These are phyloP conservation scores for Cardiospermum halicacabum DNA, from an alignment of 345 rosid species.

Conservation along the genomic window DNA sequence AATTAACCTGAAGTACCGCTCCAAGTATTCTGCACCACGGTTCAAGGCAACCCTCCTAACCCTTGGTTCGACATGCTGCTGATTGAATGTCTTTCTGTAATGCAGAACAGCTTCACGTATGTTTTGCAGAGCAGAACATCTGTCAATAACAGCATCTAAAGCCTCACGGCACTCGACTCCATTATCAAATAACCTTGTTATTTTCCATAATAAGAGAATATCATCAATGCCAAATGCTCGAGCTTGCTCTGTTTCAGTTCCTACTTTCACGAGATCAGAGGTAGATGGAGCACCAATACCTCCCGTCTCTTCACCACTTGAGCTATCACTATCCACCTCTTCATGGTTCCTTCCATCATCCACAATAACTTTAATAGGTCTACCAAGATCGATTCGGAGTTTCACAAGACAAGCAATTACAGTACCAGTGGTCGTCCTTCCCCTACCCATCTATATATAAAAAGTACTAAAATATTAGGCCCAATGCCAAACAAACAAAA, in stretches of 20 bases:
- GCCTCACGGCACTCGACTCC: slow-evolving; percentile 93
- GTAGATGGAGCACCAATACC: slow-evolving; percentile 34
- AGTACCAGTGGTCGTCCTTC: slow-evolving; percentile 99
- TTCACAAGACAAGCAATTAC: slow-evolving; percentile 96
- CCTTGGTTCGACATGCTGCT: slow-evolving; percentile 88
- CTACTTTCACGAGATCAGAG: slow-evolving; percentile 25
- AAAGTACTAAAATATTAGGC: background rate
- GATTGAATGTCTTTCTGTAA: slow-evolving; percentile 83
- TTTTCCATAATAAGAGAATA: slow-evolving; percentile 79
- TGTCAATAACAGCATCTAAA: slow-evolving; percentile 83
- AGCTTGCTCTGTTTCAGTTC: slow-evolving; percentile 43
- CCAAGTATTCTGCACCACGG: slow-evolving; percentile 96
- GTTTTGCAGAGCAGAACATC: slow-evolving; percentile 96
- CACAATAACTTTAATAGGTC: slow-evolving; percentile 66
- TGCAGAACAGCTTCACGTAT: slow-evolving; percentile 89
- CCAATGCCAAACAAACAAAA: background rate
- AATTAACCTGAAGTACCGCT: slow-evolving; percentile 83
- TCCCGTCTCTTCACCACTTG: slow-evolving; percentile 89
- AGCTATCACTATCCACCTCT: slow-evolving; percentile 66
- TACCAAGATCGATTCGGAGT: slow-evolving; percentile 79
- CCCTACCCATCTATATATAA: slow-evolving; percentile 85
- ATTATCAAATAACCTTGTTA: slow-evolving; percentile 87
- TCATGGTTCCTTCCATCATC: slow-evolving; percentile 56
- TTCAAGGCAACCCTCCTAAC: slow-evolving; percentile 81
- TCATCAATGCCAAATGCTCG: slow-evolving; percentile 88